phyloP scores from a whole-genome alignment of 2,329 filamentous ascomycete genomes.

The Saccharata proteae region DNA sequence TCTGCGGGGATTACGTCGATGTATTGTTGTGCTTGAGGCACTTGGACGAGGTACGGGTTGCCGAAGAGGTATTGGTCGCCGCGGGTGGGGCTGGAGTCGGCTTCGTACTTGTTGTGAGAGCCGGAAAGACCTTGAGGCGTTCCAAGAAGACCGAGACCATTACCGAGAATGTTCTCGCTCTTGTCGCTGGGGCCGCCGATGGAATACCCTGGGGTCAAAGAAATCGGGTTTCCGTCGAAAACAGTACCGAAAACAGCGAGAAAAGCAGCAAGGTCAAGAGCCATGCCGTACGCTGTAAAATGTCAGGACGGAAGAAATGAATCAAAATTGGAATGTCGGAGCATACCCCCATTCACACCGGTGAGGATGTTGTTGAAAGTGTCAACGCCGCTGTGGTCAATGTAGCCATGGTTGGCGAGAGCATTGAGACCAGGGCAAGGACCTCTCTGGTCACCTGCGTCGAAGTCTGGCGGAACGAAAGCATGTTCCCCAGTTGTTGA shows the following conservation, averaged over 20 bases:
- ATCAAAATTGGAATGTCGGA: no score
- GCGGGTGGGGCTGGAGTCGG: conserved; percentile 19
- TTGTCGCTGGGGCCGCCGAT: conserved; percentile 33
- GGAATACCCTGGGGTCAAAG: conserved; percentile 34
- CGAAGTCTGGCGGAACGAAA: conserved; percentile 16
- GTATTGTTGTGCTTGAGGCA: conserved; percentile 1
- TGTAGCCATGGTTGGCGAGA: conserved; percentile 17
- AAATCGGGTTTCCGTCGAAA: conserved; percentile 21
- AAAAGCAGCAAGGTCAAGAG: conserved; percentile 19
- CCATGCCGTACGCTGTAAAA: conserved; percentile 24
- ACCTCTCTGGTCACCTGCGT: conserved; percentile 17
- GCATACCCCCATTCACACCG: conserved; percentile 5
- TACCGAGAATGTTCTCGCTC: no score
- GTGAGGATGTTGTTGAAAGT: conserved; percentile 2
- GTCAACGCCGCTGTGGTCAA: no score
- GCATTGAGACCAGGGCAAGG: conserved; percentile 23
- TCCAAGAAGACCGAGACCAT: conserved; percentile 13
- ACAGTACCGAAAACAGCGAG: conserved; percentile 21
- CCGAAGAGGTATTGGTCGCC: conserved; percentile 19
- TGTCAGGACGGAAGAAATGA: no score
- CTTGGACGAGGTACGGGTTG: neutral
- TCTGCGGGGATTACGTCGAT: neutral
- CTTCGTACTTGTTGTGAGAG: conserved; percentile 24
- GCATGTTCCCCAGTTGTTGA: conserved; percentile 12
- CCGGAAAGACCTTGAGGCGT: conserved; percentile 15